phyloP scores from a whole-genome alignment of 441 rosid genomes.

The Viola pubescens region DNA sequence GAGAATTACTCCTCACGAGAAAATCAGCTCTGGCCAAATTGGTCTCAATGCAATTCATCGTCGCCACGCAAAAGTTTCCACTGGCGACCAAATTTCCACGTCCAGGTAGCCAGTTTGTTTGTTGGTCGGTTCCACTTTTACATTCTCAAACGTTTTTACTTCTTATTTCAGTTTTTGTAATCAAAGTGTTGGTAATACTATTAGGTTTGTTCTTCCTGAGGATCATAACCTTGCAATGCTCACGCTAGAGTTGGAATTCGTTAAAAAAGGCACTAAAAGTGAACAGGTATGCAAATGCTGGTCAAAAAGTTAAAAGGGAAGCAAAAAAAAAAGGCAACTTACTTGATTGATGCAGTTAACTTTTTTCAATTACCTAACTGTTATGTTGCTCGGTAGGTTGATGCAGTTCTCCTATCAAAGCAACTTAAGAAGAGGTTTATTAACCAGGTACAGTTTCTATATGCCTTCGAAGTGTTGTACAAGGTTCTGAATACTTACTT shows the following conservation, averaged over 20 bases:
- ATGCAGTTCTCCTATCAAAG: conserved; percentile 67
- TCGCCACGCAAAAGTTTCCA: conserved; percentile 68
- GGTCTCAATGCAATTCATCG: conserved; percentile 86
- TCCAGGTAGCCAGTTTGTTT: conserved; percentile 52
- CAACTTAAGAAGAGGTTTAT: conserved; percentile 73
- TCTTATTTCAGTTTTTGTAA: background rate
- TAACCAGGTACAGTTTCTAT: conserved; percentile 49
- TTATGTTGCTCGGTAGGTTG: conserved; percentile 44
- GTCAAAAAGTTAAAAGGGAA: no score
- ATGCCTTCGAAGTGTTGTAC: background rate
- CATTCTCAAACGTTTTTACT: background rate
- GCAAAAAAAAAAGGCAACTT: background rate
- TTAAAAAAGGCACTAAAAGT: conserved; percentile 76
- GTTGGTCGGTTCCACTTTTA: background rate
- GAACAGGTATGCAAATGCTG: conserved; percentile 46
- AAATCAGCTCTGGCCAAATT: conserved; percentile 45
- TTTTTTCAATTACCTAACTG: background rate
- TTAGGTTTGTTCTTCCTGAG: conserved; percentile 74
- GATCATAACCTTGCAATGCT: conserved; percentile 66
- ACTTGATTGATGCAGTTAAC: no score
- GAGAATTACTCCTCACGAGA: conserved; percentile 57
- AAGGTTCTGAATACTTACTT: background rate
- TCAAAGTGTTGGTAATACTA: background rate
- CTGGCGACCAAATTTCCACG: conserved; percentile 47
- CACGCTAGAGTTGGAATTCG: conserved; percentile 77